A percentile compares a stretch with the other conserved stretches of the same genome.
Evolutionary conservation across 108 stramenopile species (phyloP).

Genomic region (Discostella stelligeroides): DNA sequence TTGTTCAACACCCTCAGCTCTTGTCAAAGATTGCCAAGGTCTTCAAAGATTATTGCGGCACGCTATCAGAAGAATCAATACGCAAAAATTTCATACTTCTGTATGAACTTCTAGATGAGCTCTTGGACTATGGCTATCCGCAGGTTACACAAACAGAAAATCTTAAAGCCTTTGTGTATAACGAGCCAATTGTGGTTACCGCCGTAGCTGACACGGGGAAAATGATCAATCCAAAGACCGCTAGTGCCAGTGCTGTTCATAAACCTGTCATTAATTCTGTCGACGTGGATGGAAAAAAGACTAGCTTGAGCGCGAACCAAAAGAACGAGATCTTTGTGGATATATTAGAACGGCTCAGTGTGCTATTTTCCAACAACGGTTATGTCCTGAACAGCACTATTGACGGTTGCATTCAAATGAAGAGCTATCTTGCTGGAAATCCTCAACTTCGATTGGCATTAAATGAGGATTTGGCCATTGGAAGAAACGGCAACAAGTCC

Average conservation of each 20-base stretch:
- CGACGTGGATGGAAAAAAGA: constrained; percentile 72
- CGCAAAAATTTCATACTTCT: constrained; percentile 99
- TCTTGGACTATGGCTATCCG: constrained; percentile 98
- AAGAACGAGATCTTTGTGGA: constrained; percentile 99
- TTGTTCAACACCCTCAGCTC: constrained; percentile 57
- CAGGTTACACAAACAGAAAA: constrained; percentile 96
- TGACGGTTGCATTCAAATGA: constrained; percentile 99
- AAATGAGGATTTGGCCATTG: constrained; percentile 98
- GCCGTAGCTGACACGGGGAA: constrained; percentile 76
- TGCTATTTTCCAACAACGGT: constrained; percentile 97
- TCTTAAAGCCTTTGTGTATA: constrained; percentile 97
- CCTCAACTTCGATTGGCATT: constrained; percentile 97
- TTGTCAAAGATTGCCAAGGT: constrained; percentile 96
- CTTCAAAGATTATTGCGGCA: constrained; percentile 99
- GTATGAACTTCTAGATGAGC: constrained; percentile 99
- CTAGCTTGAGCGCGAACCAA: constrained; percentile 62
- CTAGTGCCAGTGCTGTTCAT: constrained; percentile 91
- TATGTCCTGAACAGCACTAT: constrained; percentile 98
- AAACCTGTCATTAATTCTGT: constrained; percentile 93
- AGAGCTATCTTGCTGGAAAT: constrained; percentile 93
- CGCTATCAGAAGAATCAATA: constrained; percentile 96
- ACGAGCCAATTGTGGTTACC: constrained; percentile 96
- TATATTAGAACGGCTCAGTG: constrained; percentile 97
- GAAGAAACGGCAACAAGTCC: constrained; percentile 59
- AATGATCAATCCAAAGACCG: constrained; percentile 96